Conservation (phyloP, 176 grass and related monocot genomes). For the Avena insularis region DNA sequence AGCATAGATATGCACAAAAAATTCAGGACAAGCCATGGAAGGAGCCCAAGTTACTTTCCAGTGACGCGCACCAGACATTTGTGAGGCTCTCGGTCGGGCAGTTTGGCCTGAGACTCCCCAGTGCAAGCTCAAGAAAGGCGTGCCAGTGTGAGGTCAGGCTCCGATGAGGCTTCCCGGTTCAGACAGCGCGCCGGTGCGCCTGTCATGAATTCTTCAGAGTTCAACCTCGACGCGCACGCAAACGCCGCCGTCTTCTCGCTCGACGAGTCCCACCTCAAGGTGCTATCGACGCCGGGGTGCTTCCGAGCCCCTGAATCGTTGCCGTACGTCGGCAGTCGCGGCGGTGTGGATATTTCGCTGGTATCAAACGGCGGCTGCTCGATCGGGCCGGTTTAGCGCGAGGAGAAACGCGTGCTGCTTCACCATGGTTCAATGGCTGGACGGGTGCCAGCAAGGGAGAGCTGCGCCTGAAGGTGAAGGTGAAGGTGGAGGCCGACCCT, state of each 20-base stretch:
- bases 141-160: conserved; percentile 77
- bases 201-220: too few species aligned
- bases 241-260: background rate
- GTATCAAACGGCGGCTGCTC: conserved; percentile 54
- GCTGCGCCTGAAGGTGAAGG: conserved; percentile 53
- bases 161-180: conserved; percentile 54
- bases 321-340: conserved; percentile 41
- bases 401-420: conserved; percentile 67
- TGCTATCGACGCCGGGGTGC: conserved; percentile 23
- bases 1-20: background rate
- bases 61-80: conserved; percentile 54
- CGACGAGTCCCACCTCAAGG: conserved; percentile 50
- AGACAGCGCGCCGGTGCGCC: conserved; percentile 27
- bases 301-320: conserved; percentile 43
- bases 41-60: background rate
- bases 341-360: conserved; percentile 16
- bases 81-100: too few species aligned
- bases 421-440: conserved; percentile 65
- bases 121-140: conserved; percentile 26
- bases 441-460: conserved; percentile 57
- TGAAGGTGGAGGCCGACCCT: conserved; percentile 72
- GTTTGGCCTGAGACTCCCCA: conserved; percentile 56
- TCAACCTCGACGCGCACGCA: too few species aligned
- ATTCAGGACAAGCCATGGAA: conserved; percentile 5
- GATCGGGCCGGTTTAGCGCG: conserved; percentile 58